phyloP scores from a whole-genome alignment of 2,329 filamentous ascomycete genomes.

The Dothiorella sarmentorum region DNA sequence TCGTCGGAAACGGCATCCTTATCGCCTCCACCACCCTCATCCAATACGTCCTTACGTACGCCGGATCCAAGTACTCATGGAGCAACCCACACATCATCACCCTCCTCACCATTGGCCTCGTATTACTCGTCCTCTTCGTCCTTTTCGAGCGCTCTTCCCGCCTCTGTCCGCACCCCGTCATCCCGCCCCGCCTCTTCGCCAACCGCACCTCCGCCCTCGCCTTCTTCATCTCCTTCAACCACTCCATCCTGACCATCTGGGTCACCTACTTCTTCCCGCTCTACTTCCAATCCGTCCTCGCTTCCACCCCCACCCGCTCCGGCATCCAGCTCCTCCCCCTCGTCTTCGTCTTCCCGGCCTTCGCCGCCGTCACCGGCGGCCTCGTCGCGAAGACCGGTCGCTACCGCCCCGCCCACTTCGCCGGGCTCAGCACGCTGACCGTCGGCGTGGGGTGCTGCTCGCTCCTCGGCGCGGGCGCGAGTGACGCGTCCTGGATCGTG shows the following conservation, averaged over 20 bases:
- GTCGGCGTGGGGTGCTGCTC: slow-evolving; percentile 26
- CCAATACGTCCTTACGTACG: slow-evolving; percentile 39
- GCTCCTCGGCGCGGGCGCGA: slow-evolving; percentile 19
- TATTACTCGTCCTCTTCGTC: slow-evolving; percentile 29
- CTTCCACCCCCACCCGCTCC: slow-evolving; percentile 35
- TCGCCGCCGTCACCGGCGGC: slow-evolving; percentile 26
- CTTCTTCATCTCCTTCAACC: slow-evolving; percentile 29
- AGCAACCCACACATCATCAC: slow-evolving; percentile 33
- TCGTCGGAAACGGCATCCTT: slow-evolving; percentile 36
- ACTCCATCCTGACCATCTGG: slow-evolving; percentile 36
- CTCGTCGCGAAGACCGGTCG: slow-evolving; percentile 31
- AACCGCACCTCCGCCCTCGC: slow-evolving; percentile 24
- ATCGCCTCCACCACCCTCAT: slow-evolving; percentile 33
- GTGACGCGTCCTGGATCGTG: slow-evolving; percentile 22
- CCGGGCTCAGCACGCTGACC: slow-evolving; percentile 26
- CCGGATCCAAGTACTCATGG: slow-evolving; percentile 36
- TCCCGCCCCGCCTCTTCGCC: slow-evolving; percentile 35
- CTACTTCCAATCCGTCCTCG: slow-evolving; percentile 42
- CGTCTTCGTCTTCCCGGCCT: slow-evolving; percentile 26
- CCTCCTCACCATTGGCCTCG: slow-evolving; percentile 36
- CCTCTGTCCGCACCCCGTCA: slow-evolving; percentile 32
- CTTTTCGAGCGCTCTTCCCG: slow-evolving; percentile 38
- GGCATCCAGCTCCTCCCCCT: slow-evolving; percentile 39
- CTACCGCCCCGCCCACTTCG: slow-evolving; percentile 21
- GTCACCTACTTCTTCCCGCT: slow-evolving; percentile 36